phyloP scores from a whole-genome alignment of 257 asterid genomes.

The Jaltomata sinuosa region DNA sequence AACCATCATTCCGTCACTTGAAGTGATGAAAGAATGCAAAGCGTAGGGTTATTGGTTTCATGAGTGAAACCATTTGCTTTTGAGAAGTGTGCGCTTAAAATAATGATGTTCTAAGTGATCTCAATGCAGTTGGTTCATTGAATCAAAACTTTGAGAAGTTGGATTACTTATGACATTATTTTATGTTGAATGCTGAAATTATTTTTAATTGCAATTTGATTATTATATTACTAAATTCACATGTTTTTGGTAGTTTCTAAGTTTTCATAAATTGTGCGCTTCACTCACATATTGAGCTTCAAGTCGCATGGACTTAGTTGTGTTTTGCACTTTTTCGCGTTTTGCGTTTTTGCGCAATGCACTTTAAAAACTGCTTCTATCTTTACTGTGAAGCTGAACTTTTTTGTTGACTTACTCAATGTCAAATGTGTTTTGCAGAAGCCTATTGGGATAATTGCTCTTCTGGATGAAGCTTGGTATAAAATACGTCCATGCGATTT shows the following conservation, averaged over 20 bases:
- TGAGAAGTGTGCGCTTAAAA: background rate
- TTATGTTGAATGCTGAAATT: background rate
- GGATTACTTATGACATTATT: background rate
- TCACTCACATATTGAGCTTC: background rate
- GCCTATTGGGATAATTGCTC: slow-evolving; percentile 92
- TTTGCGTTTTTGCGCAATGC: background rate
- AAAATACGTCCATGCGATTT: slow-evolving; percentile 11
- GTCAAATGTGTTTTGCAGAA: slow-evolving; percentile 54
- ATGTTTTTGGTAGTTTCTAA: background rate
- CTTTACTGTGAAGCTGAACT: background rate
- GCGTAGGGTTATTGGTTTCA: background rate
- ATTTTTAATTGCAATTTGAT: background rate
- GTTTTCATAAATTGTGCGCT: background rate
- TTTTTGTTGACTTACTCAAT: slow-evolving; percentile 7
- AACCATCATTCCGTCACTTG: background rate
- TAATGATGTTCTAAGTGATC: background rate
- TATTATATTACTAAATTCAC: background rate
- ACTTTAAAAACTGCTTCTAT: background rate
- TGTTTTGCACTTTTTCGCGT: background rate
- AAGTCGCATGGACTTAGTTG: background rate
- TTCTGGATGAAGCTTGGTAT: slow-evolving; percentile 98
- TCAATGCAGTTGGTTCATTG: background rate
- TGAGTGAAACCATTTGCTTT: background rate
- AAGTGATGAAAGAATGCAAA: background rate
- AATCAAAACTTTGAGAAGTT: background rate